A percentile compares a stretch with the other conserved stretches of the same genome.
Evolutionary conservation across 768 basidiomycete genomes (phyloP).

Genomic region (Rhizopogon vesiculosus): DNA sequence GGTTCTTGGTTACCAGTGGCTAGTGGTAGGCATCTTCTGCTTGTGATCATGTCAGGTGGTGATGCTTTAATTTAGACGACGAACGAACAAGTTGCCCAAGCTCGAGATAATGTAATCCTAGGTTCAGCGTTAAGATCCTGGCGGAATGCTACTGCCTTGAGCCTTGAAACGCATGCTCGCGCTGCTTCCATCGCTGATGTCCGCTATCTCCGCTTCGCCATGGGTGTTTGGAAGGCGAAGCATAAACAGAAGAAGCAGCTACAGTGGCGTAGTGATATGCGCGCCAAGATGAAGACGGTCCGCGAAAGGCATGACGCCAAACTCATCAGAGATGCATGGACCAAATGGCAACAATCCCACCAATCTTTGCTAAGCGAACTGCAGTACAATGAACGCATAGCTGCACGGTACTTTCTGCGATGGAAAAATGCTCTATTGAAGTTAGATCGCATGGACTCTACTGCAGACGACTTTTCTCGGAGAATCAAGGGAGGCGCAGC

Average conservation of each 20-base stretch:
- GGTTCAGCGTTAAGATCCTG: conserved; percentile 58
- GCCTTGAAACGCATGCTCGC: conserved; percentile 35
- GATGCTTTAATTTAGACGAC: conserved; percentile 51
- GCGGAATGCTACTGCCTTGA: conserved; percentile 39
- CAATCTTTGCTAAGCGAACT: conserved; percentile 47
- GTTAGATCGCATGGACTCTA: conserved; percentile 39
- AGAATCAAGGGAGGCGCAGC: conserved; percentile 33
- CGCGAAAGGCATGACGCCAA: conserved; percentile 51
- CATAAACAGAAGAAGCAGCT: conserved; percentile 51
- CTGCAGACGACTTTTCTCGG: conserved; percentile 46
- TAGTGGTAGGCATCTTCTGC: conserved; percentile 47
- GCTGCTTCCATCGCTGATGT: conserved; percentile 40
- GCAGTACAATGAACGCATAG: conserved; percentile 42
- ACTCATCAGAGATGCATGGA: conserved; percentile 56
- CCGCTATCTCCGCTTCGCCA: conserved; percentile 36
- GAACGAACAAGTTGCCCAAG: conserved; percentile 59
- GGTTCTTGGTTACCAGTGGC: conserved; percentile 68
- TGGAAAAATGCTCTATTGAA: conserved; percentile 49
- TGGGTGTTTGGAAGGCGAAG: conserved; percentile 51
- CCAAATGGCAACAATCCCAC: conserved; percentile 59
- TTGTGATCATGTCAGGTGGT: conserved; percentile 11
- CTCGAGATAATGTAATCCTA: conserved; percentile 61
- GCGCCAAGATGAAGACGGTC: conserved; percentile 58
- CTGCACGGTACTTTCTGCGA: conserved; percentile 37
- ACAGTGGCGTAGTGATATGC: conserved; percentile 68